These are phyloP conservation scores for Aphelidium insulamus DNA, from an alignment of 371 early-diverging fungal species.

Conservation along the genomic window DNA sequence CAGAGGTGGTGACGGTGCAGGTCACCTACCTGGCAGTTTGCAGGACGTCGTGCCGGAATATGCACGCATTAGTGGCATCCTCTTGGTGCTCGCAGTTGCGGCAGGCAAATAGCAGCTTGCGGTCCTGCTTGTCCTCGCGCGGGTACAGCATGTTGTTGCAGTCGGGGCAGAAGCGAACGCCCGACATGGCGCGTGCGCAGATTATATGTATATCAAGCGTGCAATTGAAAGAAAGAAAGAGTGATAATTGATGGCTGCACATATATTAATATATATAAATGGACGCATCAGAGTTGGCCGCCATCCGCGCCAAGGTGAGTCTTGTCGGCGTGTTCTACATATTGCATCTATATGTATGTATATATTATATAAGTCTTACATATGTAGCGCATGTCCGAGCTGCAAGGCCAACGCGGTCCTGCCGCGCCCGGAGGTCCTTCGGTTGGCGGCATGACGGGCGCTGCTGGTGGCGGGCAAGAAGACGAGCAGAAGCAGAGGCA, in stretches of 20 bases:
- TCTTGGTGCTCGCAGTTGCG: conserved; percentile 82
- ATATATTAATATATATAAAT: background rate
- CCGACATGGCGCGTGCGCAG: no score
- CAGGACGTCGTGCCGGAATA: conserved; percentile 64
- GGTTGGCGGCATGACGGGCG: conserved; percentile 4
- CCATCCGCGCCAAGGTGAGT: no score
- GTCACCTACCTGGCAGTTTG: conserved; percentile 46
- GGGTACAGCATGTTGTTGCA: conserved; percentile 95
- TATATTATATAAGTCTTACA: no score
- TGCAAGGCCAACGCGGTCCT: conserved; percentile 14
- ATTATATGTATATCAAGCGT: no score
- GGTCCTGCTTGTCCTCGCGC: conserved; percentile 50
- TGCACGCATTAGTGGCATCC: conserved; percentile 50
- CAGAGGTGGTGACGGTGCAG: background rate
- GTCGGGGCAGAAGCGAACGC: no score
- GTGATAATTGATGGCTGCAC: no score
- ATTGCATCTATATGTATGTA: no score
- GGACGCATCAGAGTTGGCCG: no score
- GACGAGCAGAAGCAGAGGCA: conserved; percentile 25
- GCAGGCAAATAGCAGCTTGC: conserved; percentile 65
- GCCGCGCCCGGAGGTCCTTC: conserved; percentile 6
- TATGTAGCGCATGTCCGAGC: conserved; percentile 44
- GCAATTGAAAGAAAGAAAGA: no score
- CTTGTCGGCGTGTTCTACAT: no score
- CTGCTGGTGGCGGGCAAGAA: conserved; percentile 9